phyloP scores from a whole-genome alignment of 345 rosid genomes.

The Microthlaspi erraticum region DNA sequence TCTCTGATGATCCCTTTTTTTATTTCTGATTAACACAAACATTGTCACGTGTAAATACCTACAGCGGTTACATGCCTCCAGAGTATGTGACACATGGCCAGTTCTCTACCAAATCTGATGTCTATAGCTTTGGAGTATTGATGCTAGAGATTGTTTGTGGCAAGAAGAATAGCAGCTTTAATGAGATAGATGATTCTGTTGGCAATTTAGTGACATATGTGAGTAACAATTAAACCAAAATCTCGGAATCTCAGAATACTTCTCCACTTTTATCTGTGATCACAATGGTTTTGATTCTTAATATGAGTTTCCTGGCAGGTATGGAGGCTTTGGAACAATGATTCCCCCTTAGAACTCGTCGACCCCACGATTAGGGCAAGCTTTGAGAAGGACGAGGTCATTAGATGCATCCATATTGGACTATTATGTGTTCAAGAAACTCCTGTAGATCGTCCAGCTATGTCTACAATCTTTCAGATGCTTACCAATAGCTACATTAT shows the following conservation, averaged over 20 bases:
- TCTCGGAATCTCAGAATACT: not conserved
- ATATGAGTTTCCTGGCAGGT: not conserved
- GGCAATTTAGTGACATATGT: constrained; percentile 22
- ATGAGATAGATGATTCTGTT: constrained; percentile 11
- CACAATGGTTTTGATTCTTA: not conserved
- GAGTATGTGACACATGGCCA: constrained; percentile 42
- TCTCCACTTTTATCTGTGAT: not conserved
- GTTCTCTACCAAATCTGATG: constrained; percentile 46
- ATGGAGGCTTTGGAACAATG: constrained; percentile 17
- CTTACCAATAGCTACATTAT: constrained; percentile 34
- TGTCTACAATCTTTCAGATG: constrained; percentile 48
- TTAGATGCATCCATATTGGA: constrained; percentile 31
- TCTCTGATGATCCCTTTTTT: not conserved
- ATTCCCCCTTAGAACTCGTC: constrained; percentile 3
- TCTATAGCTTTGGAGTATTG: constrained; percentile 48
- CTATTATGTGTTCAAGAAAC: constrained; percentile 29
- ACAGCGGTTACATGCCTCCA: constrained; percentile 51
- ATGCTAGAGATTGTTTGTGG: constrained; percentile 47
- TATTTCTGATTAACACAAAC: not conserved
- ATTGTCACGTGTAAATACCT: constrained; percentile 5
- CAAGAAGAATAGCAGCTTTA: constrained; percentile 42
- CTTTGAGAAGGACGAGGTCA: constrained; percentile 3
- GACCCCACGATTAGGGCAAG: constrained; percentile 17
- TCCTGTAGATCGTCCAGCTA: constrained; percentile 46
- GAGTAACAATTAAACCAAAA: not conserved